phyloP scores from a whole-genome alignment of 2,329 filamentous ascomycete species.

The Didymella lethalis region DNA sequence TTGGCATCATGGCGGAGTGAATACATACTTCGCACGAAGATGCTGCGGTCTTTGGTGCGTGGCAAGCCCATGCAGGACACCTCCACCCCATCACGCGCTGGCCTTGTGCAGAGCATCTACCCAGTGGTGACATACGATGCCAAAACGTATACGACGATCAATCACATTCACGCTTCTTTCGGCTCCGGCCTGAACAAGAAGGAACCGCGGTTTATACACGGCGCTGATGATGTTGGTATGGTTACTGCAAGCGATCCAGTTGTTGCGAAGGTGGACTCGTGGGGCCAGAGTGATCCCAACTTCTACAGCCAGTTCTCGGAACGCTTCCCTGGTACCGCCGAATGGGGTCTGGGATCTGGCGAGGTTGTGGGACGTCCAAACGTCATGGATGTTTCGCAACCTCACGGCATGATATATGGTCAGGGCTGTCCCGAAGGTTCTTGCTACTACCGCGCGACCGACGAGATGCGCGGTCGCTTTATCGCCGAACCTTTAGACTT shows the following conservation, averaged over 20 bases:
- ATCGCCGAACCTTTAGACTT: constrained; percentile 68
- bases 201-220: constrained; percentile 81
- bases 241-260: constrained; percentile 84
- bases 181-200: constrained; percentile 72
- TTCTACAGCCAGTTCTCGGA: constrained; percentile 81
- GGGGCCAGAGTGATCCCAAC: constrained; percentile 80
- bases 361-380: constrained; percentile 80
- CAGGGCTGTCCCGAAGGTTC: constrained; percentile 87
- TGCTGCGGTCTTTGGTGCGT: constrained; percentile 80
- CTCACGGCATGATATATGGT: constrained; percentile 82
- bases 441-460: constrained; percentile 76
- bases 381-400: constrained; percentile 88
- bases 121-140: constrained; percentile 87
- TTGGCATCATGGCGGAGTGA: constrained; percentile 96
- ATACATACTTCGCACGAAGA: constrained; percentile 85
- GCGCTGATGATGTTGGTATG: constrained; percentile 77
- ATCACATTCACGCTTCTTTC: constrained; percentile 81
- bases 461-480: constrained; percentile 80
- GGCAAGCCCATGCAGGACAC: constrained; percentile 75
- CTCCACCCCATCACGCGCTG: constrained; percentile 61
- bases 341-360: constrained; percentile 80
- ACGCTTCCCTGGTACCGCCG: constrained; percentile 73
- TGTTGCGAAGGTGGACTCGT: constrained; percentile 77
- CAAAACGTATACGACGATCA: constrained; percentile 79
- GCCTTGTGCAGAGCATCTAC: constrained; percentile 69